Evolutionary conservation across 441 rosid genomes (phyloP).

Genomic region (Bocquillonia castaneifolia): DNA sequence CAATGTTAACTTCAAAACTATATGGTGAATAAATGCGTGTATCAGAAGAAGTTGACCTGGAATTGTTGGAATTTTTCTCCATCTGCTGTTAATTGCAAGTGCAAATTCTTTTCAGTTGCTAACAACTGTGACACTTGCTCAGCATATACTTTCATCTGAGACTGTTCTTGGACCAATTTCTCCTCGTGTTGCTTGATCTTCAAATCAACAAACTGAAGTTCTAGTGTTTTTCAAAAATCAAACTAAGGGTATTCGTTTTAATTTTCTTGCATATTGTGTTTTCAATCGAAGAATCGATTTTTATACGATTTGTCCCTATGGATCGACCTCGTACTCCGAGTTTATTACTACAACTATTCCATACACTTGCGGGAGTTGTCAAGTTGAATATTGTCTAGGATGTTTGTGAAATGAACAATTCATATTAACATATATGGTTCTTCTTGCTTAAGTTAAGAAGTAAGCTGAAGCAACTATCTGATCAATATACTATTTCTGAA

Average conservation of each 20-base stretch:
- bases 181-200: slow-evolving; percentile 83
- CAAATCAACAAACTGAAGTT: slow-evolving; percentile 72
- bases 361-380: too few relatives aligned
- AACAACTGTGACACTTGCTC: slow-evolving; percentile 81
- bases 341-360: too few relatives aligned
- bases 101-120: slow-evolving; percentile 78
- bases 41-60: slow-evolving; percentile 49
- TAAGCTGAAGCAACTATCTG: slow-evolving; percentile 79
- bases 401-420: too few relatives aligned
- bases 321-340: too few relatives aligned
- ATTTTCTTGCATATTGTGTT: too few relatives aligned
- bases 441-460: slow-evolving; percentile 59
- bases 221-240: slow-evolving; percentile 68
- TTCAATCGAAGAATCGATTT: too few relatives aligned
- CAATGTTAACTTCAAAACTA: background rate
- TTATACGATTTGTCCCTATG: too few relatives aligned
- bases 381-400: too few relatives aligned
- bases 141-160: slow-evolving; percentile 84
- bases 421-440: slow-evolving; percentile 10
- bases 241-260: too few relatives aligned
- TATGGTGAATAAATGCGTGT: background rate
- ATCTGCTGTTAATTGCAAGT: slow-evolving; percentile 72
- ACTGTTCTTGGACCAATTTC: slow-evolving; percentile 67
- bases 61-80: slow-evolving; percentile 94
- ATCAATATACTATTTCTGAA: slow-evolving; percentile 76